phyloP scores from a whole-genome alignment of 228 moss, liverwort and hornwort genomes.

The Sphagnum fallax region DNA sequence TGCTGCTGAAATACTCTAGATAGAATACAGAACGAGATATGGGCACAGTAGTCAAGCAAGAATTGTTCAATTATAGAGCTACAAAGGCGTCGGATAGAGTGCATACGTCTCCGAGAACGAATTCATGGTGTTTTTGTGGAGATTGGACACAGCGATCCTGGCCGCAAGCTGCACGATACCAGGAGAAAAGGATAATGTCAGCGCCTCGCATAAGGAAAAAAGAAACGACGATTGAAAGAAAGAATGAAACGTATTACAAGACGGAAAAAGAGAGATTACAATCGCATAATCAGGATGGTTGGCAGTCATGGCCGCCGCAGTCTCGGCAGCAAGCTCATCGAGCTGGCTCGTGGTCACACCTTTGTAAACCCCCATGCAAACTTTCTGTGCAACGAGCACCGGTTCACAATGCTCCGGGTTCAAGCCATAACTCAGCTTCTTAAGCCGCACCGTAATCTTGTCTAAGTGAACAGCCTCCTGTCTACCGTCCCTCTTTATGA shows the following conservation, averaged over 20 bases:
- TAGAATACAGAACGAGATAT: too few relatives aligned
- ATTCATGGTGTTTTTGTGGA: constrained; percentile 94
- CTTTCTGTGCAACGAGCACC: constrained; percentile 88
- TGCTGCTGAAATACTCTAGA: too few relatives aligned
- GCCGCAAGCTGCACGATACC: constrained; percentile 59
- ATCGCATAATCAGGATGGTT: constrained; percentile 91
- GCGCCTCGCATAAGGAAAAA: neutral
- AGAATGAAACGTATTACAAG: neutral
- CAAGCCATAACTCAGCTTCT: constrained; percentile 90
- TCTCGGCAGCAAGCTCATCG: constrained; percentile 92
- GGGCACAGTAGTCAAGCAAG: too few relatives aligned
- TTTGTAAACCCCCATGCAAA: constrained; percentile 87
- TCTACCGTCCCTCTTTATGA: constrained; percentile 88
- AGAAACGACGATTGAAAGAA: too few relatives aligned
- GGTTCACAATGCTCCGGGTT: constrained; percentile 92
- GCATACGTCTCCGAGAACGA: constrained; percentile 92
- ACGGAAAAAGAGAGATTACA: constrained; percentile 19
- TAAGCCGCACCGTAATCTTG: constrained; percentile 87
- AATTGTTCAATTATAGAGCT: too few relatives aligned
- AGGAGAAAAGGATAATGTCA: neutral
- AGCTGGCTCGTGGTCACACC: constrained; percentile 93
- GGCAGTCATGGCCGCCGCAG: constrained; percentile 91
- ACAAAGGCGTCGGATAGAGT: neutral
- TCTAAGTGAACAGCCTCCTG: constrained; percentile 92
- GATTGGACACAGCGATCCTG: constrained; percentile 90